Percentiles rank a stretch among this genome's conserved stretches.
Evolutionary conservation across 2,329 filamentous ascomycete species (phyloP).

Genomic region (Ophiostoma angusticollis): DNA sequence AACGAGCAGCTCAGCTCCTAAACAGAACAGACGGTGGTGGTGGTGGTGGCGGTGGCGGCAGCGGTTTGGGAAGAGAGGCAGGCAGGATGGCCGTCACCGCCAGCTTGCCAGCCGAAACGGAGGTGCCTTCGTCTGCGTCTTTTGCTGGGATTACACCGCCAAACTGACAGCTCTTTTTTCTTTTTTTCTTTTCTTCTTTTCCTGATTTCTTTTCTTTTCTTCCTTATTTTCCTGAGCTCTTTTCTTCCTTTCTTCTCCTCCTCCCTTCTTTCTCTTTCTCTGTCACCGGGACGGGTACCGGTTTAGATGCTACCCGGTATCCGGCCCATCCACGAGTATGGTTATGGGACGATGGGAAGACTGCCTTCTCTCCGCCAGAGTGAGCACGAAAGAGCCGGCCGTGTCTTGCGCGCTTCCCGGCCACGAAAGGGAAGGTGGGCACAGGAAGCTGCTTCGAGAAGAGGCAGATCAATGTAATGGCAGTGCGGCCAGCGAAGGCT

Average conservation of each 20-base stretch:
- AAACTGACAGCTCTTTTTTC: not conserved
- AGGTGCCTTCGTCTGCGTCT: not conserved
- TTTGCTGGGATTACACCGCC: no score
- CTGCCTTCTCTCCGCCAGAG: no score
- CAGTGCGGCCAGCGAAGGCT: no score
- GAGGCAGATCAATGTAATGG: no score
- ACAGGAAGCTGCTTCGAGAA: no score
- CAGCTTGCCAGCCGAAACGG: not conserved
- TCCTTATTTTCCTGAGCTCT: slow-evolving; percentile 2
- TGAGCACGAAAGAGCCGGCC: no score
- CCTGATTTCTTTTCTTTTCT: not conserved
- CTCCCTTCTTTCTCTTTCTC: not conserved
- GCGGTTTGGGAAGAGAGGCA: not conserved
- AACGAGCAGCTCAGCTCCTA: not conserved
- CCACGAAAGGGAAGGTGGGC: no score
- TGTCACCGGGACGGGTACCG: not conserved
- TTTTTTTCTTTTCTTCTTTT: not conserved
- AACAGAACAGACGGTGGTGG: not conserved
- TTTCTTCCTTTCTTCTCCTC: no score
- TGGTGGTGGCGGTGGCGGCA: not conserved
- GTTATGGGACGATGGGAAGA: no score
- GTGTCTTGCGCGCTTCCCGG: no score
- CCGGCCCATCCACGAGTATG: no score
- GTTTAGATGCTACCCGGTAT: not conserved
- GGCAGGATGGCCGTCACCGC: not conserved